These are phyloP conservation scores for Corynascus novoguineensis DNA, from an alignment of 495 filamentous ascomycete genomes.

Conservation along the genomic window DNA sequence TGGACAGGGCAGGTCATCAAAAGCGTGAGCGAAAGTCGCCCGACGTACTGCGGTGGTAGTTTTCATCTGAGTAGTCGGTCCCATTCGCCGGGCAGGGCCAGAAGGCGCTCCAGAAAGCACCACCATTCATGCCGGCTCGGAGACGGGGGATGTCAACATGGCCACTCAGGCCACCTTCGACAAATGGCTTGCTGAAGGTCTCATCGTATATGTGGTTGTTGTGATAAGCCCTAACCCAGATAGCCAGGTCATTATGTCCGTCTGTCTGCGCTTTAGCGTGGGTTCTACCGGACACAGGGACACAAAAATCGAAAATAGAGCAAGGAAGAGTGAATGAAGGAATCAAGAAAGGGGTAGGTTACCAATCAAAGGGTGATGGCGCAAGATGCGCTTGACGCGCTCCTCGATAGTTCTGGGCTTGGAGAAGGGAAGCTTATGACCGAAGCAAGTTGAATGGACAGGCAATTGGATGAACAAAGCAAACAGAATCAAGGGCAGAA, in stretches of 20 bases:
- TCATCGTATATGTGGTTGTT: constrained; percentile 71
- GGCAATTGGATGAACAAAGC: constrained; percentile 1
- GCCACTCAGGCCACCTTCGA: constrained; percentile 55
- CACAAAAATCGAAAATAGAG: constrained; percentile 1
- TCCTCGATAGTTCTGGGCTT: constrained; percentile 48
- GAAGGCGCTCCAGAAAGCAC: constrained; percentile 90
- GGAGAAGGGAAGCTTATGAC: background rate
- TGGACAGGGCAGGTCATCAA: too few relatives aligned
- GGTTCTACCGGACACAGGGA: too few relatives aligned
- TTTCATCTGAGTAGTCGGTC: constrained; percentile 64
- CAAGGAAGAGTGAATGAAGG: background rate
- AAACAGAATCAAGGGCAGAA: constrained; percentile 3
- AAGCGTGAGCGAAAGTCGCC: background rate
- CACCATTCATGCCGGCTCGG: constrained; percentile 54
- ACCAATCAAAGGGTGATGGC: constrained; percentile 77
- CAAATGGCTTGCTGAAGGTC: constrained; percentile 66
- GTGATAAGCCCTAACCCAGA: constrained; percentile 60
- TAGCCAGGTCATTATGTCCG: constrained; percentile 86
- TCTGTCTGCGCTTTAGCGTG: too few relatives aligned
- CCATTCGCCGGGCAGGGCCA: constrained; percentile 68
- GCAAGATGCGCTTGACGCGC: constrained; percentile 64
- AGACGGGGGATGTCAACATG: constrained; percentile 77
- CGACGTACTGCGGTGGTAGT: constrained; percentile 49
- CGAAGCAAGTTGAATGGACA: background rate
- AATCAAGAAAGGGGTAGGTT: too few relatives aligned